Base-by-base conservation (phyloP, 257 asterid species). In the Euphrasia confusa region DNA sequence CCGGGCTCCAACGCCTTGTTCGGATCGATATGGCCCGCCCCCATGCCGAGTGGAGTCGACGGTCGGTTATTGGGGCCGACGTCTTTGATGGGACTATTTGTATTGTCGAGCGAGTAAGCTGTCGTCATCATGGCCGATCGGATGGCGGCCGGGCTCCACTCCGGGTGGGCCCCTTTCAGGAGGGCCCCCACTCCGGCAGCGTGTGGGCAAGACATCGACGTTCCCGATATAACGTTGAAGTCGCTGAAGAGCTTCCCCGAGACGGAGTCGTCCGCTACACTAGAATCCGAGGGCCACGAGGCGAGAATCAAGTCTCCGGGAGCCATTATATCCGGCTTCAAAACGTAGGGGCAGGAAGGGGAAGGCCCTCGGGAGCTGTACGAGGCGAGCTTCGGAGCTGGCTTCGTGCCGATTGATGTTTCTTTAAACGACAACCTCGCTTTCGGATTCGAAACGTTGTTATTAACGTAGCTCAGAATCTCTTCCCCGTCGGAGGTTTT, bases 301-400 rank as follows among this genome's bases (percentile, higher is more conserved):
- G 59, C 59, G 1, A 54, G 59, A 10, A 54, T 54, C 24, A 54
- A 14, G 12, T 18, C 59, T 54, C 59, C 59, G 5, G 59, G 59
- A 4, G 59, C 95, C 55, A 49, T 49, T 4, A 49, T 49, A 5
- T 49, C 55, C 0, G 55, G 55, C 7, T 49, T 49, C 15, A 88
- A 62, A 10, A 88, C 75, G 9, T 21, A 49, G 3, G 95, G 93
- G 56, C 95, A 88, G 58, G 83, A 80, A n/a, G 7, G 66, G 0
- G 96, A 83, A 11, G 95, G 96, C 11, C 96, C 96, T 54, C 96
- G 63, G 0, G 96, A 86, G 89, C 95, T 89, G 70, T 86, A 89
- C 53, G 80, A 67, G 0, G 93, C 68, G 21, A 82, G 74, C 70
- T 61, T 71, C 14, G 96, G 96, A 2, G 90, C 81, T 10, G 88